Conservation (phyloP, 371 early-diverging fungal species). For the Apophysomyces sp. region DNA sequence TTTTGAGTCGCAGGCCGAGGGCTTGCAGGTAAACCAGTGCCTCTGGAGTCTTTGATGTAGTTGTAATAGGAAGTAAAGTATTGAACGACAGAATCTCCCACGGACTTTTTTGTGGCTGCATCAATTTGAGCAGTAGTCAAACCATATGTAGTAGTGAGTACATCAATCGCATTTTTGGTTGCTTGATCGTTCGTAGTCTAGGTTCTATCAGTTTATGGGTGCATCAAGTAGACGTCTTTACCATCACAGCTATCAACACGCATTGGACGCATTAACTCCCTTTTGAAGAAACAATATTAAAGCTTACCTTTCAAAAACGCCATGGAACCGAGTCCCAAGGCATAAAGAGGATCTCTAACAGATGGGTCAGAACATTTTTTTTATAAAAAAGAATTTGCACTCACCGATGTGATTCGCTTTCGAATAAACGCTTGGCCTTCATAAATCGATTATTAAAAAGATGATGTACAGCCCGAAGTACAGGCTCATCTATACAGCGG, state of each 20-base stretch:
- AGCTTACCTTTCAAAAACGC: conserved; percentile 50
- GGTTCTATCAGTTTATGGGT: not conserved
- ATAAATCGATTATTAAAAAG: conserved; percentile 62
- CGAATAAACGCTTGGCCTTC: conserved; percentile 49
- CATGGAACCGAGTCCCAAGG: conserved; percentile 49
- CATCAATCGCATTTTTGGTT: conserved; percentile 55
- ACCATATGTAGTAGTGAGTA: conserved; percentile 49
- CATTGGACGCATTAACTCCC: not conserved
- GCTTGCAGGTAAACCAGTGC: conserved; percentile 32
- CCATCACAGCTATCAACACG: conserved; percentile 23
- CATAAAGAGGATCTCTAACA: conserved; percentile 46
- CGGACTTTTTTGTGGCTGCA: conserved; percentile 55
- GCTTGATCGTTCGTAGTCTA: conserved; percentile 57
- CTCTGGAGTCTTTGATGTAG: conserved; percentile 45
- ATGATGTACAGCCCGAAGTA: conserved; percentile 53
- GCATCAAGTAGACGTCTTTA: conserved; percentile 6
- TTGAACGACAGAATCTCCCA: conserved; percentile 41
- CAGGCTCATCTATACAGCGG: conserved; percentile 35
- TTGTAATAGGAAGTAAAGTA: conserved; percentile 43
- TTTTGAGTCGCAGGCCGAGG: conserved; percentile 38
- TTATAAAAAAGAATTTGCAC: no score
- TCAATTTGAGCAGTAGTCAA: conserved; percentile 62
- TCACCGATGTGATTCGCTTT: conserved; percentile 22
- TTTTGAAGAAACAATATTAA: not conserved
- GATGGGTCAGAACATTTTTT: no score